Base-by-base conservation (phyloP, 306 rosid genomes). In the Coriaria nepalensis region DNA sequence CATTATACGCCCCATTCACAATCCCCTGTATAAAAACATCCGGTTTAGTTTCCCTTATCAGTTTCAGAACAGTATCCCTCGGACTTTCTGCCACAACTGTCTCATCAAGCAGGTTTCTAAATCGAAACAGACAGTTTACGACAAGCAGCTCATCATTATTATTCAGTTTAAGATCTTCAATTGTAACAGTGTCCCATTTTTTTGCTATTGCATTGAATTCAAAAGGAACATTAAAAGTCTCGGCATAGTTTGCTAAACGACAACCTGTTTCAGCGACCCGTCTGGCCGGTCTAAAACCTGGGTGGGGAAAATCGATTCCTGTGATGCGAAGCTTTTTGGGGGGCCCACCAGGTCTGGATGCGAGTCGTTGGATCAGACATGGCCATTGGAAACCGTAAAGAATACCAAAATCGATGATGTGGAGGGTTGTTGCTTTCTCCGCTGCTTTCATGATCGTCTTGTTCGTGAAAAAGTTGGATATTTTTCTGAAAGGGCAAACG, bases 261-360 rank as follows among this genome's bases (percentile, higher is more conserved):
- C 29, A 50, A 11, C 73, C 73, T 0, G 73, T 68, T 64, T 68
- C 73, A 49, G 50, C 68, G 29, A 62, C 66, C 66, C 66, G 57
- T 54, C 47, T 57, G 37, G 62, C 69, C 6, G 75, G 75, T 46
- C 75, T 59, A 45, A 69, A 64, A 64, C 75, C 67, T 6, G 75
- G 75, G 39, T 38, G 61, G 36, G 67, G 70, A 49, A 64, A 52
- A 64, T 69, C 75, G 49, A 64, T 53, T 45, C 75, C 70, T 0
- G 75, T 69, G 13, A 64, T 59, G 34, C 70, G 70, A 37, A 69
- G 67, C 54, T 59, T 20, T 20, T 20, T 64, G 13, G 75, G 75
- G 49, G 75, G 70, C 44, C 75, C 75, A 9, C 36, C 55, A 20
- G 56, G 42, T 50, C 62, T 53, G 15, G 63, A 44, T 0, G 75